These are phyloP conservation scores for Licmophora abbreviata DNA, from an alignment of 108 stramenopile genomes.

Conservation along the genomic window DNA sequence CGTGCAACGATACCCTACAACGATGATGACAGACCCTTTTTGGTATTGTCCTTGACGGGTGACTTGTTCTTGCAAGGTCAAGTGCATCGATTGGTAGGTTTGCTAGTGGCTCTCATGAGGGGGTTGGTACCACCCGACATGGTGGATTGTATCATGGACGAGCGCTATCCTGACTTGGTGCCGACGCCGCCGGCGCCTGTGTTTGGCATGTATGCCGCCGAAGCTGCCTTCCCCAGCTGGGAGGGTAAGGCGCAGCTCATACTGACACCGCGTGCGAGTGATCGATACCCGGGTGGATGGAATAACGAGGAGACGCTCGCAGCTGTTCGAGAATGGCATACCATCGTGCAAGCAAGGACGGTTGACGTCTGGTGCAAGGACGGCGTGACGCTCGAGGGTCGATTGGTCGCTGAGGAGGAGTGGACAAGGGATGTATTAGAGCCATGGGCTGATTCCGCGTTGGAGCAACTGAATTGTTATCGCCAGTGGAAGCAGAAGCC, in stretches of 20 bases:
- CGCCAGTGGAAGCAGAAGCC: conserved; percentile 57
- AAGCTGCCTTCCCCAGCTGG: conserved; percentile 51
- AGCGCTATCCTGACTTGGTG: conserved; percentile 60
- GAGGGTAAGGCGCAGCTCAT: conserved; percentile 60
- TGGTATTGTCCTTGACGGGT: conserved; percentile 60
- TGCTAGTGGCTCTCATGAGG: conserved; percentile 55
- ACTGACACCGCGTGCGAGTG: conserved; percentile 39
- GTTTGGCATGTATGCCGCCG: conserved; percentile 41
- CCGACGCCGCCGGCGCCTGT: conserved; percentile 59
- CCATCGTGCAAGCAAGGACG: conserved; percentile 26
- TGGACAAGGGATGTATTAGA: conserved; percentile 51
- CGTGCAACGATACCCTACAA: conserved; percentile 50
- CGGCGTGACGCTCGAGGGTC: conserved; percentile 36
- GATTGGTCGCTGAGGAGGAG: conserved; percentile 29
- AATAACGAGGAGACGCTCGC: conserved; percentile 33
- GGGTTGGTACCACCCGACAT: conserved; percentile 59
- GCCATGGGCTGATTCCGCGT: conserved; percentile 63
- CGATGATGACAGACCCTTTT: conserved; percentile 30
- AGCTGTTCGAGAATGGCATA: conserved; percentile 50
- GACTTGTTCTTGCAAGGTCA: conserved; percentile 69
- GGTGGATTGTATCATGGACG: conserved; percentile 76
- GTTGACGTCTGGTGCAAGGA: conserved; percentile 37
- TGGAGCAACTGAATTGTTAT: conserved; percentile 50
- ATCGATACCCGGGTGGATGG: conserved; percentile 50
- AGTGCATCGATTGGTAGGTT: conserved; percentile 47